Evolutionary conservation across 208 protist genomes (phyloP), one percentile per base, ranked within the genome.

Genomic region (Trypanosoma avium): DNA sequence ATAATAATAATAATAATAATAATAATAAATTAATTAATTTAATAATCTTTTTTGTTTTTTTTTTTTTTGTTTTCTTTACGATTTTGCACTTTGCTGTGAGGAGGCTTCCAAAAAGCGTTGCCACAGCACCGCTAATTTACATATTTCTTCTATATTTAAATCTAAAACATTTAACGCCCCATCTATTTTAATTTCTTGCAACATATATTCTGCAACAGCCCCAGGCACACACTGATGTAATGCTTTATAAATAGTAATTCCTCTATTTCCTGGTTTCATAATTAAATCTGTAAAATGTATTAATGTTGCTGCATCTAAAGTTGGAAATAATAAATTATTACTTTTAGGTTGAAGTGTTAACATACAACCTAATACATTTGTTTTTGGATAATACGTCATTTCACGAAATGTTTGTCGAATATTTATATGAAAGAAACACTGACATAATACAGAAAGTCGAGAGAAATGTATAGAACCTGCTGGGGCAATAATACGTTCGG

Each of bases 321-420:
- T 71, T 7, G 67, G 45, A 1, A 75, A 73, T 5, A 93, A 69
- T 6, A 88, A 77, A 48, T 66, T 50, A 1, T 67, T 36, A 27
- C 88, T 85, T n/a, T n/a, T n/a, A 19, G 90, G 90, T 71, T 88
- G 76, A 27, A 96, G 81, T 35, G 86, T 94, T 35, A 96, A 45
- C 74, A 94, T 61, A 6, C 82, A 81, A 0, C 90, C 87, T 42
- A 82, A 76, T 32, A 96, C 87, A 61, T 90, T 84, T 2, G 90
- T 94, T 15, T 77, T 79, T 15, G 90, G 90, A 70, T 92, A 96
- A 70, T 90, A 96, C 21, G 87, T 94, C 65, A 79, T 75, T 56
- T 93, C 87, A 30, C 70, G 66, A 61, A 96, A 93, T 17, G 82
- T 91, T 50, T 86, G 85, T 73, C 84, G 82, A 40, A 94, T 36